Conservation (phyloP, 768 basidiomycete genomes). For the Russula brevipes region DNA sequence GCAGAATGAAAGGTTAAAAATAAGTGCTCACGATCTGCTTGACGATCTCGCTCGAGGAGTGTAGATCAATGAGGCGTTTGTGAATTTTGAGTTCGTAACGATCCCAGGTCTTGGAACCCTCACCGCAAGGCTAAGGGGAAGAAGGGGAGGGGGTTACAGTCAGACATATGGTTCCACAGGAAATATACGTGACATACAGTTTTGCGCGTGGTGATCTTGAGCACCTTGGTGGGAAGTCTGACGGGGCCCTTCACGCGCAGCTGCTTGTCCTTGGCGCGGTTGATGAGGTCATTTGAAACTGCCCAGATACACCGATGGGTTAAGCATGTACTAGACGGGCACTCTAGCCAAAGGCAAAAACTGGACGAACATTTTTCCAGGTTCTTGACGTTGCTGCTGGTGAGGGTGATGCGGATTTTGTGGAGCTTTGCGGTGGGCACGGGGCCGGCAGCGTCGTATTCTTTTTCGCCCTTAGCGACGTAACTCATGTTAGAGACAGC, state of each 20-base stretch:
- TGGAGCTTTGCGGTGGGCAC: conserved; percentile 89
- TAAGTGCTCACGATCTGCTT: conserved; percentile 87
- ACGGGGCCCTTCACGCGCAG: conserved; percentile 99
- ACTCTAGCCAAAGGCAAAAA: not conserved
- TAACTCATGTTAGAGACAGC: conserved; percentile 73
- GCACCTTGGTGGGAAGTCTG: conserved; percentile 96
- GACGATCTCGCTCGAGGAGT: conserved; percentile 98
- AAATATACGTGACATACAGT: conserved; percentile 54
- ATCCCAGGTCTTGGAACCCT: conserved; percentile 99
- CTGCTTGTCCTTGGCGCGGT: conserved; percentile 99
- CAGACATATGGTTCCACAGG: not conserved
- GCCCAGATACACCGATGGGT: not conserved
- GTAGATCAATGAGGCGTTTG: conserved; percentile 98
- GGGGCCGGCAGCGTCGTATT: conserved; percentile 89
- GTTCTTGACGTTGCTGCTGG: conserved; percentile 96
- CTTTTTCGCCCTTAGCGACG: conserved; percentile 98
- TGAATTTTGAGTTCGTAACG: conserved; percentile 98
- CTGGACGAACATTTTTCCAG: conserved; percentile 85
- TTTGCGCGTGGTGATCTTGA: conserved; percentile 99
- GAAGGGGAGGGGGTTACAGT: conserved; percentile 1
- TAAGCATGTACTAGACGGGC: not conserved
- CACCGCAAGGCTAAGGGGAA: conserved; percentile 84
- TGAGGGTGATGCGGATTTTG: conserved; percentile 99
- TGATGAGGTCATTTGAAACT: conserved; percentile 97
- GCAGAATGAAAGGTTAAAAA: not conserved